Evolutionary conservation across 1,284 basidiomycete species (phyloP).

Genomic region (Coniferiporia weirii): DNA sequence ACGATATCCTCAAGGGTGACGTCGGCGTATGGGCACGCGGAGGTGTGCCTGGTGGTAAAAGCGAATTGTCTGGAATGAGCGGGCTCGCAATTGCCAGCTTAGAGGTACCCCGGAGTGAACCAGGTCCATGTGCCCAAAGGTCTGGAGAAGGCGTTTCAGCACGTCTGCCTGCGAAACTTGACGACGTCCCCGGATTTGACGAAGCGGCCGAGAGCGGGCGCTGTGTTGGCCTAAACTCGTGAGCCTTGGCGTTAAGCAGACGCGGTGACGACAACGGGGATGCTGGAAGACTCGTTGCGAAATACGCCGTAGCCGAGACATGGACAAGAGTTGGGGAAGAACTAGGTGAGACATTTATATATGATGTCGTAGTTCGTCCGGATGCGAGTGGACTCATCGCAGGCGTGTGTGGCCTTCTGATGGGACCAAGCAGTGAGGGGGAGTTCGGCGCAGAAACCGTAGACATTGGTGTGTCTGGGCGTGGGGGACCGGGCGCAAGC

Average conservation of each 20-base stretch:
- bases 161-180: conserved; percentile 40
- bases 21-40: conserved; percentile 46
- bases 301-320: conserved; percentile 49
- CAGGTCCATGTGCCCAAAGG: conserved; percentile 63
- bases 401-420: conserved; percentile 74
- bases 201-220: conserved; percentile 70
- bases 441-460: conserved; percentile 55
- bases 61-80: conserved; percentile 66
- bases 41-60: conserved; percentile 35
- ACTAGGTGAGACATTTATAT: conserved; percentile 56
- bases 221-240: conserved; percentile 63
- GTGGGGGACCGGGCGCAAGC: conserved; percentile 40
- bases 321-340: conserved; percentile 65
- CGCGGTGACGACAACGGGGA: conserved; percentile 49
- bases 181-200: conserved; percentile 50
- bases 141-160: conserved; percentile 76
- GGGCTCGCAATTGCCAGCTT: conserved; percentile 88
- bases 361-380: conserved; percentile 47
- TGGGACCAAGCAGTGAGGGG: conserved; percentile 55
- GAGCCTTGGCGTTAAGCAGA: conserved; percentile 60
- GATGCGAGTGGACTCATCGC: conserved; percentile 63
- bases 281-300: conserved; percentile 62
- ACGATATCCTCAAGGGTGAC: conserved; percentile 57
- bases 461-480: conserved; percentile 63
- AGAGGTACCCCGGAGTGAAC: conserved; percentile 65